These are phyloP conservation scores for Coemansia umbellata DNA, from an alignment of 192 early-diverging fungal species.

Conservation along the genomic window DNA sequence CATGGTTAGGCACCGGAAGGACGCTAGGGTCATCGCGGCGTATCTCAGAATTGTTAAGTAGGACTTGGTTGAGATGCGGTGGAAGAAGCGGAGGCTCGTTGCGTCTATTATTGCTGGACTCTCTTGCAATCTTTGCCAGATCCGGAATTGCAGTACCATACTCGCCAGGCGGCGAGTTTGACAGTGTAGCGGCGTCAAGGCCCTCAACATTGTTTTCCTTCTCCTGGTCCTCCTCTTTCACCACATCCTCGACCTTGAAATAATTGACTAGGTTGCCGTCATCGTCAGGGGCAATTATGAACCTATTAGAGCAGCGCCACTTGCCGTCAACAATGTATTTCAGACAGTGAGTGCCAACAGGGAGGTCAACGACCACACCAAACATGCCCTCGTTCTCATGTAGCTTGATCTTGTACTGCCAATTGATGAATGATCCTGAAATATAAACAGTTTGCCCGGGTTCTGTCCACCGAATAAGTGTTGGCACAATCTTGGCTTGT, in stretches of 20 bases:
- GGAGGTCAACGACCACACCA: constrained; percentile 66
- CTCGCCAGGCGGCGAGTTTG: constrained; percentile 61
- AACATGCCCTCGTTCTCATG: constrained; percentile 40
- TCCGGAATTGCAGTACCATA: constrained; percentile 61
- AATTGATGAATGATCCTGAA: constrained; percentile 96
- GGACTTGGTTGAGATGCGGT: constrained; percentile 87
- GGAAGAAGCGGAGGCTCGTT: constrained; percentile 83
- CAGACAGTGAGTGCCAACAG: constrained; percentile 90
- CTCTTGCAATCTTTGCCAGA: constrained; percentile 36
- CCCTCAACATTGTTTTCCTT: constrained; percentile 51
- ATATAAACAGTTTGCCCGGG: constrained; percentile 82
- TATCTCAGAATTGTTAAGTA: constrained; percentile 72
- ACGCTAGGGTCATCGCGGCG: constrained; percentile 76
- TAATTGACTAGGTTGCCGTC: constrained; percentile 97
- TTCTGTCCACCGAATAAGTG: constrained; percentile 78
- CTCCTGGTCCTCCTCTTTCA: constrained; percentile 32
- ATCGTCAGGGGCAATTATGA: constrained; percentile 86
- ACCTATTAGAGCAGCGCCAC: constrained; percentile 91
- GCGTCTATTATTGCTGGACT: constrained; percentile 28
- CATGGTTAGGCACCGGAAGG: constrained; percentile 87
- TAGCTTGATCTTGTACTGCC: constrained; percentile 90
- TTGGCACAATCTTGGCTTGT: constrained; percentile 59
- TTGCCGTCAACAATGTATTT: constrained; percentile 99
- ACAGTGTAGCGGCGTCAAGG: constrained; percentile 43
- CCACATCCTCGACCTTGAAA: constrained; percentile 76